Percentiles rank a stretch among this genome's conserved stretches.
Conservation (phyloP, 116 monocot genomes). For the Dioscorea cayenensis region DNA sequence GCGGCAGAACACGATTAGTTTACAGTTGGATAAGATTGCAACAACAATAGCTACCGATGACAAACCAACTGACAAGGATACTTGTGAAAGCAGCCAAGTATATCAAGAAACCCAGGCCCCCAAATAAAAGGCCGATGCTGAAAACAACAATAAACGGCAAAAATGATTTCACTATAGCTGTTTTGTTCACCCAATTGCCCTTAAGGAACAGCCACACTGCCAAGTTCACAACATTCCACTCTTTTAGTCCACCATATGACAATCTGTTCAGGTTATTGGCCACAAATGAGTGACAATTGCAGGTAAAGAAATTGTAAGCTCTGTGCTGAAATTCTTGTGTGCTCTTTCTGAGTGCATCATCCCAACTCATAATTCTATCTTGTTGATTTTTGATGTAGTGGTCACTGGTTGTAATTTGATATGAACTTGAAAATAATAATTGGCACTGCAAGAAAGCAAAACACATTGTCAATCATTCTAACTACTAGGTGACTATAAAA, state of each 20-base stretch:
- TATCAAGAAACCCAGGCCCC: slow-evolving; percentile 49
- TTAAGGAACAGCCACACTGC: slow-evolving; percentile 51
- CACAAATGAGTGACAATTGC: slow-evolving; percentile 97
- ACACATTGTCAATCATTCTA: background rate
- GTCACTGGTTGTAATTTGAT: no score
- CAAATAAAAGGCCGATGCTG: slow-evolving; percentile 39
- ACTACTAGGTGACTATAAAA: background rate
- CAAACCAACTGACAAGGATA: slow-evolving; percentile 72
- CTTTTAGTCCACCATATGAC: slow-evolving; percentile 34
- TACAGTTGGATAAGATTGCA: slow-evolving; percentile 23
- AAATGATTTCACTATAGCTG: slow-evolving; percentile 42
- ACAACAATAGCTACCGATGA: slow-evolving; percentile 76
- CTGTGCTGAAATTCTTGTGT: slow-evolving; percentile 83
- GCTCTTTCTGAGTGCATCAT: slow-evolving; percentile 66
- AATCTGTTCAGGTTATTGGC: slow-evolving; percentile 71
- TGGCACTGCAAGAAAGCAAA: background rate
- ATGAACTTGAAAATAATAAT: background rate
- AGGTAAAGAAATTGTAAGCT: slow-evolving; percentile 74
- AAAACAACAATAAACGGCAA: slow-evolving; percentile 44
- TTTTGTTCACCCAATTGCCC: slow-evolving; percentile 67
- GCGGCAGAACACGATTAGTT: no score
- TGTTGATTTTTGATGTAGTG: slow-evolving; percentile 7
- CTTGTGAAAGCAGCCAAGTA: slow-evolving; percentile 23
- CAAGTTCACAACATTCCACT: slow-evolving; percentile 84
- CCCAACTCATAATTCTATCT: slow-evolving; percentile 39